Evolutionary conservation across 208 protist genomes (phyloP).

Genomic region (Willaertia magna): DNA sequence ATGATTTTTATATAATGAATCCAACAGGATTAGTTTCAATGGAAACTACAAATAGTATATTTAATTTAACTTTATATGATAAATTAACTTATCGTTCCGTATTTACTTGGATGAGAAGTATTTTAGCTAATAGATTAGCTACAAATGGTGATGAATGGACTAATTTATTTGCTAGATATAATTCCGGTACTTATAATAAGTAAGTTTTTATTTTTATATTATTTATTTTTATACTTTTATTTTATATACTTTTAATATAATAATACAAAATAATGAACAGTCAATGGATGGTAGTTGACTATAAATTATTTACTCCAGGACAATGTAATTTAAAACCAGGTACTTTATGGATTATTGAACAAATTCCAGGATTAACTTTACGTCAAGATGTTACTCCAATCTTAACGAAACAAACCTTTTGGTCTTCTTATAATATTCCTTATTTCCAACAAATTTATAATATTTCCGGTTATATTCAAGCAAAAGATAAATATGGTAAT

Average conservation of each 20-base stretch:
- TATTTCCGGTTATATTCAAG: constrained; percentile 22
- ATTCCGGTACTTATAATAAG: constrained; percentile 9
- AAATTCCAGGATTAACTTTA: constrained; percentile 30
- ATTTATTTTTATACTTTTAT: no score
- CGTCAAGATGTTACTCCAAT: constrained; percentile 26
- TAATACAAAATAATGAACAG: no score
- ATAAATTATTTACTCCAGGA: constrained; percentile 13
- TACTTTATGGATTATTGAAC: constrained; percentile 33
- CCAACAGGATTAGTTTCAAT: neutral
- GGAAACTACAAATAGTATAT: constrained; percentile 12
- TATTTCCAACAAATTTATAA: constrained; percentile 28
- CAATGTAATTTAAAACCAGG: neutral
- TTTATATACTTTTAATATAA: no score
- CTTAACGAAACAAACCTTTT: constrained; percentile 26
- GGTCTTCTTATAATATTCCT: constrained; percentile 36
- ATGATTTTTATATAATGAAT: constrained; percentile 1
- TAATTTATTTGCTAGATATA: neutral
- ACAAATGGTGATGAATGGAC: neutral
- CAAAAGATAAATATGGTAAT: neutral
- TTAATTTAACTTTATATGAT: neutral
- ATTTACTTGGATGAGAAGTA: neutral
- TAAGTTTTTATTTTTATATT: no score
- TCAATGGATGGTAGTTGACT: constrained; percentile 39
- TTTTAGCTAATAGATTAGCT: neutral
- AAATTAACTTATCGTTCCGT: neutral